Evolutionary conservation across 768 basidiomycete species (phyloP).

Genomic region (Floccularia luteovirens): DNA sequence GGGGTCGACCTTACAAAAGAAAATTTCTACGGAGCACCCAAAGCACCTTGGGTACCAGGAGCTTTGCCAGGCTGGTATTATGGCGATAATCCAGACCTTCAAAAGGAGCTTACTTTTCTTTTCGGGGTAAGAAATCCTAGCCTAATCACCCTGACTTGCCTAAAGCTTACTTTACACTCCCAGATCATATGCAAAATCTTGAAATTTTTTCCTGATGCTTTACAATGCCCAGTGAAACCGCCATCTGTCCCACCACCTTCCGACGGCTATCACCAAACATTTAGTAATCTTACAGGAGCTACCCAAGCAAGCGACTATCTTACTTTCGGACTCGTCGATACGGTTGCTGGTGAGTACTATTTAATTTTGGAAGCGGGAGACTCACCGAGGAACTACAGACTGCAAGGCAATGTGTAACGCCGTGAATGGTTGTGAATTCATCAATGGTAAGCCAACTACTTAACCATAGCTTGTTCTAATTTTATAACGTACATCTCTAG

Average conservation of each 20-base stretch:
- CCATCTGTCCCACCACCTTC: conserved; percentile 11
- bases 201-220: conserved; percentile 22
- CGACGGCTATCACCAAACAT: conserved; percentile 29
- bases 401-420: conserved; percentile 38
- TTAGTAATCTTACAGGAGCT: conserved; percentile 32
- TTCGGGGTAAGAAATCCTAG: conserved; percentile 16
- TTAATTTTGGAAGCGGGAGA: neutral
- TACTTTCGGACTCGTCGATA: conserved; percentile 38
- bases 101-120: conserved; percentile 21
- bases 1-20: conserved; percentile 19
- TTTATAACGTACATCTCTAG: conserved; percentile 12
- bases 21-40: conserved; percentile 30
- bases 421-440: conserved; percentile 30
- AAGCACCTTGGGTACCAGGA: conserved; percentile 24
- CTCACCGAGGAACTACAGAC: conserved; percentile 17
- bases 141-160: neutral
- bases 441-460: conserved; percentile 25
- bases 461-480: neutral
- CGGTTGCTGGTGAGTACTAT: conserved; percentile 23
- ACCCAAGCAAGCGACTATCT: conserved; percentile 31
- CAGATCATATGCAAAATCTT: conserved; percentile 32
- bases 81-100: conserved; percentile 20
- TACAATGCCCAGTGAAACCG: conserved; percentile 27
- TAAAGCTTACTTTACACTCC: conserved; percentile 5
- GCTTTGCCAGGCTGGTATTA: conserved; percentile 36